Conservation (phyloP, 257 asterid species). For the Euphrasia confusa region DNA sequence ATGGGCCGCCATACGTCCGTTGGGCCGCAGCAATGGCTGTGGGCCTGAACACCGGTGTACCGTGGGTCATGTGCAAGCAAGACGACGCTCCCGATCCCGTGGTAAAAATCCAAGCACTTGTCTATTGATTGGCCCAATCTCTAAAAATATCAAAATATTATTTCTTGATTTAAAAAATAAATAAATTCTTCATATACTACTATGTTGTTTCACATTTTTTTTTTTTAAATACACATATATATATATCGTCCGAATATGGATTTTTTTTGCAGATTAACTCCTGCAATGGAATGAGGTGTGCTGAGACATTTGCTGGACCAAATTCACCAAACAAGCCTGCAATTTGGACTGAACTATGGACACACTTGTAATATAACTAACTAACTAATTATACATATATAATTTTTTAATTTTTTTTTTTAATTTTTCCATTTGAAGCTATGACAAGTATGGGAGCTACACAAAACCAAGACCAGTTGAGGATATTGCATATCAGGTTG, state of each 20-base stretch:
- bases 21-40: constrained; percentile 93
- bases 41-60: constrained; percentile 72
- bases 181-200: no score
- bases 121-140: neutral
- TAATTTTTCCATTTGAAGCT: constrained; percentile 33
- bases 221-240: no score
- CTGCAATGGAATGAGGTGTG: constrained; percentile 81
- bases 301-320: constrained; percentile 84
- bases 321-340: constrained; percentile 89
- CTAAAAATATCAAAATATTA: neutral
- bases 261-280: constrained; percentile 71
- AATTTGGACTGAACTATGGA: constrained; percentile 96
- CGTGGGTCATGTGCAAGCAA: constrained; percentile 98
- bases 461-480: constrained; percentile 49
- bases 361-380: constrained; percentile 49
- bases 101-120: constrained; percentile 30
- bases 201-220: no score
- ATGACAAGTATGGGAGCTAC: constrained; percentile 54
- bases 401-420: neutral
- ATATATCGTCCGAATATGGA: no score
- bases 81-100: constrained; percentile 87
- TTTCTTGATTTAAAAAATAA: no score
- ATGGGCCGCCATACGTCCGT: constrained; percentile 64
- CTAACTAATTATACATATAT: neutral
- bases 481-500: constrained; percentile 68